These are phyloP conservation scores for Pluteus cervinus DNA, from an alignment of 768 basidiomycete genomes.

Conservation along the genomic window DNA sequence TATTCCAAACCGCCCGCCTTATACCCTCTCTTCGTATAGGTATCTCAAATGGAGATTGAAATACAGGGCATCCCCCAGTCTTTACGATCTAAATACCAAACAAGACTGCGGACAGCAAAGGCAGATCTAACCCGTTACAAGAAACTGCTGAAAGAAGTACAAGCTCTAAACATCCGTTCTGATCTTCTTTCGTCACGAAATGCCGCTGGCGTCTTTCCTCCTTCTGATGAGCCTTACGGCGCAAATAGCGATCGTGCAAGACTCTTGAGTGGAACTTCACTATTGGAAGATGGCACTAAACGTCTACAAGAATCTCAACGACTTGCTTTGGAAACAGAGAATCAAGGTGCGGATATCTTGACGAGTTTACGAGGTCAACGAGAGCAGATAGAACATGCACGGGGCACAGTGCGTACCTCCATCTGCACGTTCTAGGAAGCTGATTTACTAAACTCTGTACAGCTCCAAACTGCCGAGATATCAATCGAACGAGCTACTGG, in stretches of 20 bases:
- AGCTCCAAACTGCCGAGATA: conserved; percentile 83
- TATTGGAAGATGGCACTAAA: conserved; percentile 79
- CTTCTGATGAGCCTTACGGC: conserved; percentile 79
- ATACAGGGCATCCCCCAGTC: conserved; percentile 91
- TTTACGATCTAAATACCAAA: conserved; percentile 69
- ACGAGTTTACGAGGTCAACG: conserved; percentile 79
- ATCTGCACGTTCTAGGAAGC: neutral
- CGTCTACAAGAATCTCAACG: conserved; percentile 87
- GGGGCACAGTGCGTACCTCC: conserved; percentile 65
- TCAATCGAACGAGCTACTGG: conserved; percentile 89
- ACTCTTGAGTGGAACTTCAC: conserved; percentile 68
- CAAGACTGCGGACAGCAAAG: conserved; percentile 71
- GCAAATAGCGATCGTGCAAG: conserved; percentile 68
- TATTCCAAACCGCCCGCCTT: neutral
- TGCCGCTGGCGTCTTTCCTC: conserved; percentile 25
- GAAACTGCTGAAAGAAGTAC: conserved; percentile 71
- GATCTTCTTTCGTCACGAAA: conserved; percentile 65
- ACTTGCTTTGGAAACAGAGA: conserved; percentile 93
- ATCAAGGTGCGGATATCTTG: conserved; percentile 90
- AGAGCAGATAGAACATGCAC: conserved; percentile 90
- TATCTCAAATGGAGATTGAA: conserved; percentile 99
- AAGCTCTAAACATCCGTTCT: conserved; percentile 61
- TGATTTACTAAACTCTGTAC: conserved; percentile 3
- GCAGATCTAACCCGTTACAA: conserved; percentile 72
- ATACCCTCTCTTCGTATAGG: conserved; percentile 35